Evolutionary conservation across 192 early-diverging fungal genomes (phyloP), one percentile per base, ranked within the genome.

Genomic region (Physocladia obscura): DNA sequence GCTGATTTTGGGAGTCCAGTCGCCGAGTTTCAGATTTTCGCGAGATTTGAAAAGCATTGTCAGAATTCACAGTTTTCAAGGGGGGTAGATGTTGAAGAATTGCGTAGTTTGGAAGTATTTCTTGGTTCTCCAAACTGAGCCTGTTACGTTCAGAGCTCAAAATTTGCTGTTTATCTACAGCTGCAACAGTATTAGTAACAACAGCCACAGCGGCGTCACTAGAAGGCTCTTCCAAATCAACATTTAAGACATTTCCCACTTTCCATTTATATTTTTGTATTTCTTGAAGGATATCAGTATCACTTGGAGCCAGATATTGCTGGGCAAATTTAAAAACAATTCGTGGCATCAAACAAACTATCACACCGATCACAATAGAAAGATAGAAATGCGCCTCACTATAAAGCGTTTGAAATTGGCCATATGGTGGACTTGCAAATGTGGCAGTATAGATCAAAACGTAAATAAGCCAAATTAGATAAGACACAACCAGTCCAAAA

Each of bases 371-470:
- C 1, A 89, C 31, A 17, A 91, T 69, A 24, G 80, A 83, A 32
- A 93, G 77, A 87, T 91, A 98, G 64, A 98, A 97, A 0, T 80
- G 69, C 19, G 85, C 78, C 19, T 84, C 77, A 4, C 77, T 69
- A 67, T 91, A 87, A 37, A 96, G 74, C 6, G 87, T 79, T 0
- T 79, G 52, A 1, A 87, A 83, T 49, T 92, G 85, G 29, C 92
- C 93, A 61, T 89, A 89, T 35, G 92, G 76, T 22, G 89, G 79
- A 36, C 81, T 87, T 54, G 74, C 77, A 1, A 74, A 62, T 47
- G 87, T 75, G 6, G 65, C 26, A 0, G 79, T 70, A 77, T 93
- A 93, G 1, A 87, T 70, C 5, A 88, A 26, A 3, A 93, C 76
- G 76, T 93, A 94, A 2, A 70, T 59, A 19, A 91, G 74, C 74